Evolutionary conservation across 345 rosid genomes (phyloP), one percentile per base, ranked within the genome.

Genomic region (Trapa incisa): DNA sequence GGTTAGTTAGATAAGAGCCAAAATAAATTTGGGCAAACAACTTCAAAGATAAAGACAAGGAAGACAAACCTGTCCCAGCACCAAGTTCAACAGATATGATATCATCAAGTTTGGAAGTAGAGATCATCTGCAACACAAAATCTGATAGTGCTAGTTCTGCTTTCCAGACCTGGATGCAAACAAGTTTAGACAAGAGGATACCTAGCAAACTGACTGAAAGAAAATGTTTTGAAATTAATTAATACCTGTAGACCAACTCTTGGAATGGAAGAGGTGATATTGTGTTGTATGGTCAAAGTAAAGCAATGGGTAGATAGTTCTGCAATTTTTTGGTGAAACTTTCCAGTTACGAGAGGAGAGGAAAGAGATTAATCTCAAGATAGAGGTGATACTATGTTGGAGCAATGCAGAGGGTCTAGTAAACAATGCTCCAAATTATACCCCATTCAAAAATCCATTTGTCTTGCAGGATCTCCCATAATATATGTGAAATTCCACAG

Each of bases 191-290:
- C 56, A 5, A 42, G 45, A 71, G 9, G 14, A 17, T 14, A n/a
- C 39, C 37, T 41, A 38, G 17, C 61, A 63, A 37, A 41, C 7
- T 65, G 58, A 65, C 3, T 57, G 32, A 16, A 63, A 64, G 42
- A 67, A 47, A 71, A 61, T 16, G 69, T 14, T 22, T 6, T 14
- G n/a, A 32, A 70, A 65, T 35, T 32, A 67, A 50, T 16, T 54
- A 56, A 68, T 71, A 83, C 98, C 93, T 89, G 98, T 71, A 93
- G 80, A 66, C 98, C 98, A 71, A 85, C 96, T 69, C 71, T 65
- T 14, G 74, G 87, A 76, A 93, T 88, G 22, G 90, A 74, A 61
- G 98, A 93, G 54, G 87, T 85, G 81, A 93, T 80, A 71, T 70
- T 80, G 66, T 93, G 97, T 66, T 72, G 86, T 74, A 93, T 77